A percentile compares a stretch with the other conserved stretches of the same genome.
Conservation (phyloP, 2,329 filamentous ascomycete genomes). For the Fusarium liriodendri region DNA sequence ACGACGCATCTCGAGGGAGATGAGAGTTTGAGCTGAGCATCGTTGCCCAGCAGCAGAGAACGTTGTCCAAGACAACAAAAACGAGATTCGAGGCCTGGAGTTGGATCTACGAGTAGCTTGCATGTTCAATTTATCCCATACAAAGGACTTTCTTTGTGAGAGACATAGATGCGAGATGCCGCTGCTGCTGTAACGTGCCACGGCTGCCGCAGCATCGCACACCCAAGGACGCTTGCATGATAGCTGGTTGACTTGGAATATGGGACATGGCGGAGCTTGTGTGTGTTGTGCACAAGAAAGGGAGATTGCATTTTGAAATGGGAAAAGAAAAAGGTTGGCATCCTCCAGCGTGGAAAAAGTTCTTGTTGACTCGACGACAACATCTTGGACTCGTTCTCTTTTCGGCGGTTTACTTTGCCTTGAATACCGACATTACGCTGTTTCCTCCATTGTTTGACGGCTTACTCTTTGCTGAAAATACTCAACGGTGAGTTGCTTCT, state of each 20-base stretch:
- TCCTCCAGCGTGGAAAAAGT: neutral
- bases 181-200: slow-evolving; percentile 37
- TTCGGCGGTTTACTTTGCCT: neutral
- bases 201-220: slow-evolving; percentile 18
- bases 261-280: slow-evolving; percentile 1
- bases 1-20: slow-evolving; percentile 17
- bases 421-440: neutral
- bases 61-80: neutral
- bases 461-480: neutral
- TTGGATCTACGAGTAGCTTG: neutral
- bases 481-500: neutral
- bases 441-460: neutral
- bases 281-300: neutral
- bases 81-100: neutral
- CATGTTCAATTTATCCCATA: slow-evolving; percentile 25
- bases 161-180: slow-evolving; percentile 35
- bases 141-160: slow-evolving; percentile 5
- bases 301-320: neutral
- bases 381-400: neutral
- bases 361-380: neutral
- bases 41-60: neutral
- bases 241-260: slow-evolving; percentile 2
- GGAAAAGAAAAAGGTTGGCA: neutral
- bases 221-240: slow-evolving; percentile 8
- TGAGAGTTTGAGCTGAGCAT: slow-evolving; percentile 4